A percentile compares a stretch with the other conserved stretches of the same genome.
Conservation (phyloP, 2,329 filamentous ascomycete genomes). For the Basipetospora chlamydospora region DNA sequence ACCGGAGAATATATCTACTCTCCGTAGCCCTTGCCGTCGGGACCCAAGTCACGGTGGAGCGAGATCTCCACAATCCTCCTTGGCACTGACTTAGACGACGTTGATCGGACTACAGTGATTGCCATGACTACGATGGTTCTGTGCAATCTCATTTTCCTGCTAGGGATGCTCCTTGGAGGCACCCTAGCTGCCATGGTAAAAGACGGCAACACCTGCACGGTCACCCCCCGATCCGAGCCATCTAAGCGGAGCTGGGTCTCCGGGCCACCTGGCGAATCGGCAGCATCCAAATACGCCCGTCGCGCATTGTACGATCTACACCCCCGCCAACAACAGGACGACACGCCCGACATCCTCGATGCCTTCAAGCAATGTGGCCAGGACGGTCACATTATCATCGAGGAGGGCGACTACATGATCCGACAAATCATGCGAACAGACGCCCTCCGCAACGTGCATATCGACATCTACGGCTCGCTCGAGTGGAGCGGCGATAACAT, state of each 20-base stretch:
- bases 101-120: no score
- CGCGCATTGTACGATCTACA: neutral
- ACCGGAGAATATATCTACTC: no score
- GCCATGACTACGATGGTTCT: no score
- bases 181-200: constrained; percentile 2
- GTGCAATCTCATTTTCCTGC: no score
- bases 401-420: constrained; percentile 20
- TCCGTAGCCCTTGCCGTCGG: no score
- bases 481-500: constrained; percentile 28
- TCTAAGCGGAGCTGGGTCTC: neutral
- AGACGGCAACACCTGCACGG: constrained; percentile 2
- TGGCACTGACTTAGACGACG: no score
- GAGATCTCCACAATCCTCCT: no score
- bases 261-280: neutral
- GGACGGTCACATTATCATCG: constrained; percentile 18
- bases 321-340: constrained; percentile 13
- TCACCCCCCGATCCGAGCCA: constrained; percentile 1
- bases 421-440: constrained; percentile 19
- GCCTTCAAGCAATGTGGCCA: constrained; percentile 18
- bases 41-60: no score
- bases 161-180: no score
- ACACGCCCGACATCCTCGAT: constrained; percentile 16
- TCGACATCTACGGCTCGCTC: constrained; percentile 25
- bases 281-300: no score
- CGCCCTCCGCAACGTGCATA: constrained; percentile 21